These are phyloP conservation scores for Yarrowia deformans DNA, from an alignment of 805 yeast genomes.

Conservation along the genomic window DNA sequence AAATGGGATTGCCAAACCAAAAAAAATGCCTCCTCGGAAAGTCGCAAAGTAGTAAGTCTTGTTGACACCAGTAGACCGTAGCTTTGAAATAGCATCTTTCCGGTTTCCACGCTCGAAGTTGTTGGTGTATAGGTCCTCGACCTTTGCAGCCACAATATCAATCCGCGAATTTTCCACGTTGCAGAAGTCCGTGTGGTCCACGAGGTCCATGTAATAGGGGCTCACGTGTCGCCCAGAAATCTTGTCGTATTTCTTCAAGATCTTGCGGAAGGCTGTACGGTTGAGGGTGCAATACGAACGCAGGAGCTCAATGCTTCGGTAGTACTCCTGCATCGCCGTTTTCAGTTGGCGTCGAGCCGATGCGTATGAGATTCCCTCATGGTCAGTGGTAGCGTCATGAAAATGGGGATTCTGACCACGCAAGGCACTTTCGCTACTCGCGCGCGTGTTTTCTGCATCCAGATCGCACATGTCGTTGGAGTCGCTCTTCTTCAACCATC, in stretches of 20 bases:
- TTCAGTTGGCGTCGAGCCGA: conserved; percentile 73
- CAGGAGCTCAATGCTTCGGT: conserved; percentile 72
- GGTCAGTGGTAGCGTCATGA: conserved; percentile 22
- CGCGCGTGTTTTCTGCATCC: not conserved
- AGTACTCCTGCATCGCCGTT: conserved; percentile 72
- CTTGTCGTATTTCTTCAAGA: conserved; percentile 90
- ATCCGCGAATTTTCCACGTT: conserved; percentile 64
- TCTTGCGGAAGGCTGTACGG: conserved; percentile 86
- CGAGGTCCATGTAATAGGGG: conserved; percentile 61
- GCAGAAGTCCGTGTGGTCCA: conserved; percentile 62
- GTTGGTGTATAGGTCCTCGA: conserved; percentile 71
- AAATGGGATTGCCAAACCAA: conserved; percentile 77
- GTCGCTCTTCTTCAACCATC: conserved; percentile 36
- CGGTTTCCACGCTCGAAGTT: conserved; percentile 75
- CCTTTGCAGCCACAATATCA: conserved; percentile 66
- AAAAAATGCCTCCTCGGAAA: conserved; percentile 68
- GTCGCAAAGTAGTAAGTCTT: conserved; percentile 53
- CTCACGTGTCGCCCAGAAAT: conserved; percentile 58
- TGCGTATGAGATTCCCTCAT: conserved; percentile 59
- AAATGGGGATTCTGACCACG: conserved; percentile 42
- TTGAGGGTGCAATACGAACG: conserved; percentile 77
- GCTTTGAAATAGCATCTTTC: conserved; percentile 73
- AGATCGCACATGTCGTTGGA: conserved; percentile 40
- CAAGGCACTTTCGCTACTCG: conserved; percentile 9
- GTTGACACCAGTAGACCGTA: conserved; percentile 58